phyloP scores from a whole-genome alignment of 176 grass and related monocot genomes.

The Avena insularis region DNA sequence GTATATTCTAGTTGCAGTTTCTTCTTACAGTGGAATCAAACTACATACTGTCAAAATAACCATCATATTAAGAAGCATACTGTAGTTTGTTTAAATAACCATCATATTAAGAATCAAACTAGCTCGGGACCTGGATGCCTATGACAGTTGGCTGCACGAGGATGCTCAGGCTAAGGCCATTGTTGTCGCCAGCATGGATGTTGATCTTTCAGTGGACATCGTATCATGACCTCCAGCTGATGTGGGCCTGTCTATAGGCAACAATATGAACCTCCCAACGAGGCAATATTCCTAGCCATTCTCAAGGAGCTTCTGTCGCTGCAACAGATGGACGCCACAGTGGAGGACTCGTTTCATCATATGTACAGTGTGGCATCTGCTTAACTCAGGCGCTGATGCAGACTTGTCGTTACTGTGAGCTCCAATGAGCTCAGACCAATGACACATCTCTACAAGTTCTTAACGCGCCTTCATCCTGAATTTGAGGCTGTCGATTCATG shows the following conservation, averaged over 20 bases:
- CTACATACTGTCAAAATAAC: not conserved
- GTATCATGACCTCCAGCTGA: not conserved
- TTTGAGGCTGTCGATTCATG: not conserved
- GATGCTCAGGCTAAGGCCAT: not conserved
- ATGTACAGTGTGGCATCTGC: not conserved
- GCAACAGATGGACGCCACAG: not conserved
- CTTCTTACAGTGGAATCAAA: not conserved
- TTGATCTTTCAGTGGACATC: not conserved
- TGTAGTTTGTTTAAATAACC: not conserved
- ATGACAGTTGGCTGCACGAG: not conserved
- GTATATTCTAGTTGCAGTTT: constrained; percentile 8
- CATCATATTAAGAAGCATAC: constrained; percentile 28
- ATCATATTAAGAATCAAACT: constrained; percentile 26
- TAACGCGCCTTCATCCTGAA: not conserved
- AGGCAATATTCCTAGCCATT: not conserved
- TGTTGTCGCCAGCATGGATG: not conserved
- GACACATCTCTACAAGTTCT: not conserved
- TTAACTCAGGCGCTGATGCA: not conserved
- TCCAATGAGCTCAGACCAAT: not conserved
- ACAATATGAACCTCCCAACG: not conserved
- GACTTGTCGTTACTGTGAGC: not conserved
- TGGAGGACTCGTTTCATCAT: not conserved
- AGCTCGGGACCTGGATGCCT: not conserved
- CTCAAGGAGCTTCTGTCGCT: not conserved
- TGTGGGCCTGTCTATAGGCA: not conserved